Evolutionary conservation across 2,329 filamentous ascomycete genomes (phyloP).

Genomic region (Ceratocystis ficicola): DNA sequence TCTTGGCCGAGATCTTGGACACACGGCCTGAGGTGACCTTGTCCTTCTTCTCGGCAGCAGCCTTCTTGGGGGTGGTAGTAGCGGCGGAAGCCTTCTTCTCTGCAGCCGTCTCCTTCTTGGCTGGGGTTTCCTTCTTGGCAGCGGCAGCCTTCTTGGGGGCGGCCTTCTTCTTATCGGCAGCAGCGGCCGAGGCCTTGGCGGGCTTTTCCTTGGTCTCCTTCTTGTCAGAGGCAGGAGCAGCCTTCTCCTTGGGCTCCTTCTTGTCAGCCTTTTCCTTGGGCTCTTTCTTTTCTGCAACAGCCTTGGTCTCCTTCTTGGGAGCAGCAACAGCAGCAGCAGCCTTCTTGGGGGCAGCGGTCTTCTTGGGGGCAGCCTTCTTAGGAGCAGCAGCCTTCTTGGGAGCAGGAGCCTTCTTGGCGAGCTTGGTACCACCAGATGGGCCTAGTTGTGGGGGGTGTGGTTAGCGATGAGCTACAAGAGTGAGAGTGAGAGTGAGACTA

Average conservation of each 20-base stretch:
- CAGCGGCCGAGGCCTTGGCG: constrained; percentile 54
- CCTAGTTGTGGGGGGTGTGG: constrained; percentile 35
- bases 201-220: constrained; percentile 30
- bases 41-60: constrained; percentile 28
- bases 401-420: constrained; percentile 58
- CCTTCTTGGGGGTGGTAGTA: constrained; percentile 31
- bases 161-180: constrained; percentile 34
- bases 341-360: constrained; percentile 22
- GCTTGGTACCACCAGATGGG: constrained; percentile 81
- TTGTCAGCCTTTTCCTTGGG: constrained; percentile 30
- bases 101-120: constrained; percentile 28
- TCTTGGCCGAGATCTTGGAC: constrained; percentile 26
- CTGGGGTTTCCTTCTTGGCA: constrained; percentile 26
- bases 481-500: neutral
- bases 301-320: constrained; percentile 28
- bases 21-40: constrained; percentile 26
- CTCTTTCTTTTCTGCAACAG: constrained; percentile 49
- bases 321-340: constrained; percentile 23
- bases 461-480: neutral
- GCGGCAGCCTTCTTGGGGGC: constrained; percentile 29
- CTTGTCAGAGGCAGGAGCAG: constrained; percentile 24
- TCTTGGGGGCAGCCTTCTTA: constrained; percentile 25
- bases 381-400: constrained; percentile 25
- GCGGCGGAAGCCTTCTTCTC: constrained; percentile 49
- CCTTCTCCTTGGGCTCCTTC: constrained; percentile 29